Evolutionary conservation across 352 stramenopile genomes (phyloP).

Genomic region (Phytophthora boehmeriae): DNA sequence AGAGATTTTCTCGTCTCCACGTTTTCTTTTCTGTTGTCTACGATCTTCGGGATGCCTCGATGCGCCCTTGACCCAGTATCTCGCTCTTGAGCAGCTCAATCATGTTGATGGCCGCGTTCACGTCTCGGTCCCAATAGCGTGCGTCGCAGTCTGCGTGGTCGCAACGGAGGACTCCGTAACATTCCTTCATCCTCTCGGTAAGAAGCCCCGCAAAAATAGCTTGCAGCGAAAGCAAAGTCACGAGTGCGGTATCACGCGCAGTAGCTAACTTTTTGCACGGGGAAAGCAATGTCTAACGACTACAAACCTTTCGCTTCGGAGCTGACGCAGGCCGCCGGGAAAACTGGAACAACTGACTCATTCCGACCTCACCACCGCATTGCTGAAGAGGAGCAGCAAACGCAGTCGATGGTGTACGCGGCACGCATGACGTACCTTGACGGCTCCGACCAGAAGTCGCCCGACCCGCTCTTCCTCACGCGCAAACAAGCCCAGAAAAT

Average conservation of each 20-base stretch:
- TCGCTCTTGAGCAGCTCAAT: too few species aligned
- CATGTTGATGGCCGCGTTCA: too few species aligned
- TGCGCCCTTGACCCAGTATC: too few species aligned
- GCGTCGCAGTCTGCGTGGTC: too few species aligned
- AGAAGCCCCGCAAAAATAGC: constrained; percentile 7
- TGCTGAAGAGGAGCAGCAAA: constrained; percentile 53
- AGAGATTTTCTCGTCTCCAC: too few species aligned
- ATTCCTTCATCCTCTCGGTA: too few species aligned
- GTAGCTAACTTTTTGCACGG: neutral
- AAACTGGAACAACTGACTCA: constrained; percentile 9
- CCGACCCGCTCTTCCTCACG: constrained; percentile 75
- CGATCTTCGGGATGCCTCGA: too few species aligned
- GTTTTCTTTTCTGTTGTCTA: too few species aligned
- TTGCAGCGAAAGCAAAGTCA: constrained; percentile 11
- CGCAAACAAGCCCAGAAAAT: constrained; percentile 80
- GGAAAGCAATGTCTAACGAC: constrained; percentile 21
- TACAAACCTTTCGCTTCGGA: constrained; percentile 11
- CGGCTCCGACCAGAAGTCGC: constrained; percentile 46
- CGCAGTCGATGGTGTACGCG: constrained; percentile 79
- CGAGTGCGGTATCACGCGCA: neutral
- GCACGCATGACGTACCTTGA: constrained; percentile 81
- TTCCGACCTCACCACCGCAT: constrained; percentile 17
- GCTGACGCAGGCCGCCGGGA: constrained; percentile 26
- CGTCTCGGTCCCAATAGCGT: too few species aligned
- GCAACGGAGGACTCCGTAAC: too few species aligned